Evolutionary conservation across 140 eudicot genomes (phyloP), one percentile per base, ranked within the genome.

Genomic region (Ambrosia hybrid): DNA sequence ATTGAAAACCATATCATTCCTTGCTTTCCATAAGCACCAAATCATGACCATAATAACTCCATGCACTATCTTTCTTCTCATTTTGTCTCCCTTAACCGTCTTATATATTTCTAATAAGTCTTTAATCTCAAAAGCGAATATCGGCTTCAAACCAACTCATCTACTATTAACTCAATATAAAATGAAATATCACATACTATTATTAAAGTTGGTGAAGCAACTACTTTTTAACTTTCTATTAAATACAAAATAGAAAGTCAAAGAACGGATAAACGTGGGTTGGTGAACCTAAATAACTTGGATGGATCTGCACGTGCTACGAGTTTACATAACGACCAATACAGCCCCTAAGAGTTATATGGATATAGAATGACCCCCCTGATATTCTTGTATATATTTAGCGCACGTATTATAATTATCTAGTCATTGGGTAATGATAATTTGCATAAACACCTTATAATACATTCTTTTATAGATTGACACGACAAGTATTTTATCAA

Each of bases 211-310:
- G 39, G 41, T 30, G 41, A 58, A 58, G 65, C 41, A 58, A 58
- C 65, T 8, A 58, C 65, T 58, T 58, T 58, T 3, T 58, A 30
- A 10, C 39, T 58, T 30, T 58, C 4, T 56, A 15, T 55, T 57
- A 52, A 21, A 43, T 30, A 72, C 67, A 58, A 43, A 72, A 11
- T 16, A 5, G 68, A 72, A 72, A 72, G 76, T 72, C 76, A 72
- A 58, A 58, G 14, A 45, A 72, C 26, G 68, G 63, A 72, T 39
- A 72, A 45, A 57, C 63, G 76, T 58, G 48, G 68, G 68, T 72
- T 57, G 68, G 76, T 72, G 63, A 30, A 58, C 76, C 76, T 34
- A 71, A 71, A 71, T 71, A 43, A 58, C 30, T 71, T 72, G 41
- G 76, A 53, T 57, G 57, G 68, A 57, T 72, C 58, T 1, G 76